Percentiles rank a stretch among this genome's conserved stretches.
phyloP scores from a whole-genome alignment of 352 stramenopile species.

The Phytophthora cactorum region DNA sequence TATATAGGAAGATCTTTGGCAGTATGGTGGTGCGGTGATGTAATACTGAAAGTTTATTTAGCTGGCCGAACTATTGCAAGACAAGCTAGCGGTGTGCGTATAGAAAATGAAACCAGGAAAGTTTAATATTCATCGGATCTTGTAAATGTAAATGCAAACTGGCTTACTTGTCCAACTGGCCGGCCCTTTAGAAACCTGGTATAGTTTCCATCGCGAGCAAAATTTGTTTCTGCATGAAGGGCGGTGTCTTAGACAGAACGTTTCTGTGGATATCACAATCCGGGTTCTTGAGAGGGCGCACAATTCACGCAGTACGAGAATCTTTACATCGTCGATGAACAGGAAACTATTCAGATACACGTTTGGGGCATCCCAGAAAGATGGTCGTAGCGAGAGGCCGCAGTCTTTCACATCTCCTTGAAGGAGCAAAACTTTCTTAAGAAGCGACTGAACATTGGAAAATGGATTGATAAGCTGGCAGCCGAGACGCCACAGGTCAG shows the following conservation, averaged over 20 bases:
- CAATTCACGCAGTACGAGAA: slow-evolving; percentile 8
- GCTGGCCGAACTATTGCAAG: background rate
- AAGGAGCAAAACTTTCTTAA: slow-evolving; percentile 11
- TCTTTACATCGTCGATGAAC: slow-evolving; percentile 5
- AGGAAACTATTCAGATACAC: slow-evolving; percentile 19
- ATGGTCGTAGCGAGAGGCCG: background rate
- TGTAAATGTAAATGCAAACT: slow-evolving; percentile 7
- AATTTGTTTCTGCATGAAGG: slow-evolving; percentile 1
- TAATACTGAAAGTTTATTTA: background rate
- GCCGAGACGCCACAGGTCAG: background rate
- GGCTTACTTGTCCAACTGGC: slow-evolving; percentile 13
- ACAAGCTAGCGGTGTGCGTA: background rate
- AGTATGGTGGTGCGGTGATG: background rate
- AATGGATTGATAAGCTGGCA: slow-evolving; percentile 5
- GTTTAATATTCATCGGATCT: background rate
- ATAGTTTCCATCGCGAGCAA: slow-evolving; percentile 2
- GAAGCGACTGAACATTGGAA: slow-evolving; percentile 7
- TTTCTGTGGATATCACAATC: slow-evolving; percentile 12
- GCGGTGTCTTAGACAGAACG: slow-evolving; percentile 13
- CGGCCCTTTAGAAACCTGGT: slow-evolving; percentile 1
- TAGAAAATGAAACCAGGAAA: background rate
- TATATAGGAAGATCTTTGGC: background rate
- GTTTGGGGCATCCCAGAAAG: slow-evolving; percentile 8
- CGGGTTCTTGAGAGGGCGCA: slow-evolving; percentile 4
- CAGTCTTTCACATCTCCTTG: slow-evolving; percentile 5